Evolutionary conservation across 2,329 filamentous ascomycete species (phyloP).

Genomic region (Aspergillus eucalypticola): DNA sequence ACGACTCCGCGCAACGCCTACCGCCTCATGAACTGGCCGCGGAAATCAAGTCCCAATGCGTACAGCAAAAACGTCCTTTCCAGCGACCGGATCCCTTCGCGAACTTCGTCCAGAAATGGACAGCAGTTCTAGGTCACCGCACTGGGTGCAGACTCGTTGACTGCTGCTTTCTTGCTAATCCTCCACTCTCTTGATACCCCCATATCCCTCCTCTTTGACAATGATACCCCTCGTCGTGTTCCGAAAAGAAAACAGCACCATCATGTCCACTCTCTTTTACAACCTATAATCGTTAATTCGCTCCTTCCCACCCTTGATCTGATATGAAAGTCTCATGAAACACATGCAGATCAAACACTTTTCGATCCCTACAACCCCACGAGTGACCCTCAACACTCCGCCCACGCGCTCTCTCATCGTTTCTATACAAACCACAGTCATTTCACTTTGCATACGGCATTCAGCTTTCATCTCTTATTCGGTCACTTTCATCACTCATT

Average conservation of each 20-base stretch:
- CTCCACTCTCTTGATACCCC: neutral
- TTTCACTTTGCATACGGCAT: neutral
- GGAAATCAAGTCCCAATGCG: slow-evolving; percentile 17
- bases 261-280: neutral
- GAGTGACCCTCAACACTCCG: neutral
- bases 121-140: slow-evolving; percentile 8
- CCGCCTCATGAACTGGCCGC: slow-evolving; percentile 35
- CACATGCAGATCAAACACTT: neutral
- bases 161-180: slow-evolving; percentile 14
- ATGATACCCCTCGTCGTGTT: neutral
- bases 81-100: neutral
- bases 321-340: neutral
- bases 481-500: neutral
- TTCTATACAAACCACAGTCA: neutral
- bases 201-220: neutral
- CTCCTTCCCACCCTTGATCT: neutral
- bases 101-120: neutral
- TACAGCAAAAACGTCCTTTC: slow-evolving; percentile 1
- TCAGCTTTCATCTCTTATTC: neutral
- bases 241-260: neutral
- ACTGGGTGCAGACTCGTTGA: slow-evolving; percentile 31
- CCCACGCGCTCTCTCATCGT: neutral
- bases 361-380: neutral
- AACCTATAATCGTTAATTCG: neutral
- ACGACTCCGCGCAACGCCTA: slow-evolving; percentile 29